Percentiles rank a stretch among this genome's conserved stretches.
Conservation (phyloP, 768 basidiomycete genomes). For the Leccinum barrowsii region DNA sequence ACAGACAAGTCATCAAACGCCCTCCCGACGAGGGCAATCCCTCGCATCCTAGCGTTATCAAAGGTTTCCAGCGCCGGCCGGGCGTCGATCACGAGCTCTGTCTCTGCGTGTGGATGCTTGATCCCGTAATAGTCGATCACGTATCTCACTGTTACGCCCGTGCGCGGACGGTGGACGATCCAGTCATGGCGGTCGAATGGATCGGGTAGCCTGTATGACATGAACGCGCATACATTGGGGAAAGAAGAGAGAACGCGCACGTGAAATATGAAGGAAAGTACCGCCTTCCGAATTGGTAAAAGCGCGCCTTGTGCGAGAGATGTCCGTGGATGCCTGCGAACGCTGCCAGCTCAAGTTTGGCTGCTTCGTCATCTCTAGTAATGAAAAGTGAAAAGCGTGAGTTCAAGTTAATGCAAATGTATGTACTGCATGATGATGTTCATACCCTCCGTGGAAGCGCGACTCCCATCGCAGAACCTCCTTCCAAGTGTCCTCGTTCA, state of each 20-base stretch:
- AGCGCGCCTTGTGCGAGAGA: constrained; percentile 12
- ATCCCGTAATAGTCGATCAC: constrained; percentile 15
- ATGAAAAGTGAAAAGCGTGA: not conserved
- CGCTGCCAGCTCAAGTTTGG: constrained; percentile 8
- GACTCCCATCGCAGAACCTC: constrained; percentile 12
- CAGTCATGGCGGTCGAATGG: constrained; percentile 16
- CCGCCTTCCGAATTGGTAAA: not conserved
- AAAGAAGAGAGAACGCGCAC: not conserved
- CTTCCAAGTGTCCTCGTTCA: constrained; percentile 11
- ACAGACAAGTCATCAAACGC: not conserved
- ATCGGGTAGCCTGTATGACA: constrained; percentile 5
- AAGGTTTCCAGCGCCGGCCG: constrained; percentile 7
- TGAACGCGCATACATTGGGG: not conserved
- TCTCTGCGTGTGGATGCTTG: constrained; percentile 4
- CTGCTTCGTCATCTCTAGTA: constrained; percentile 3
- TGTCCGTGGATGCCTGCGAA: constrained; percentile 15
- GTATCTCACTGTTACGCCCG: constrained; percentile 2
- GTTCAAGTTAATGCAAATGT: not conserved
- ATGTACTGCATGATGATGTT: not conserved
- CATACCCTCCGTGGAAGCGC: constrained; percentile 13
- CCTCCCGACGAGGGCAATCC: not conserved
- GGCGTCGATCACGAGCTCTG: constrained; percentile 3
- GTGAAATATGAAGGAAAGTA: constrained; percentile 9
- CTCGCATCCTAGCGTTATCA: constrained; percentile 10
- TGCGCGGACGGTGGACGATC: constrained; percentile 9